These are phyloP conservation scores for Amphicarpaea edgeworthii DNA, from an alignment of 306 rosid genomes.

Conservation along the genomic window DNA sequence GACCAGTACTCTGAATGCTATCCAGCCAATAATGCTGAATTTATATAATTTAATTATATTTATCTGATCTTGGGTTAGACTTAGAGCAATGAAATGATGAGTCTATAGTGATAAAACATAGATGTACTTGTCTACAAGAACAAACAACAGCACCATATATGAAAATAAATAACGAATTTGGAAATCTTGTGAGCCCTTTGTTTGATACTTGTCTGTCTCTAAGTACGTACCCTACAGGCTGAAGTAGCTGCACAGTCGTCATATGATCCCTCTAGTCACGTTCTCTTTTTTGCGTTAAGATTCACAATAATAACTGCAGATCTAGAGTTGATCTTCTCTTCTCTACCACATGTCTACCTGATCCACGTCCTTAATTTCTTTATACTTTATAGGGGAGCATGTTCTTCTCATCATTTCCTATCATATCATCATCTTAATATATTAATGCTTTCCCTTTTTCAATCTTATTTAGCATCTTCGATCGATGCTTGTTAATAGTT, in stretches of 20 bases:
- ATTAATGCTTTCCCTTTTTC: background rate
- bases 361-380: slow-evolving; percentile 54
- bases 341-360: slow-evolving; percentile 63
- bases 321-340: slow-evolving; percentile 52
- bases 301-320: slow-evolving; percentile 48
- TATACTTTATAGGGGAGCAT: slow-evolving; percentile 49
- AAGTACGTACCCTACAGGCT: slow-evolving; percentile 56
- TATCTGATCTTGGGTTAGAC: background rate
- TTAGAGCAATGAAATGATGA: background rate
- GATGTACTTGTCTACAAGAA: slow-evolving; percentile 26
- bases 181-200: slow-evolving; percentile 55
- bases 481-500: background rate
- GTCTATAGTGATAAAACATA: slow-evolving; percentile 25
- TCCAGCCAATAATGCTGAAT: slow-evolving; percentile 14
- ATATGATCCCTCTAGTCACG: slow-evolving; percentile 49
- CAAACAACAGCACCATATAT: background rate
- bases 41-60: background rate
- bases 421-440: slow-evolving; percentile 17
- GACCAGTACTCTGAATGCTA: background rate
- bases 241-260: slow-evolving; percentile 59
- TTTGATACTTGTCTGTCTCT: slow-evolving; percentile 73
- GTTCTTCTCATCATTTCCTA: slow-evolving; percentile 55
- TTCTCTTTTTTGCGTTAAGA: slow-evolving; percentile 44
- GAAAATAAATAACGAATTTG: slow-evolving; percentile 23
- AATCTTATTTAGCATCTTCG: too few relatives aligned